Evolutionary conservation across 257 asterid species (phyloP).

Genomic region (Rauvolfia tetraphylla): DNA sequence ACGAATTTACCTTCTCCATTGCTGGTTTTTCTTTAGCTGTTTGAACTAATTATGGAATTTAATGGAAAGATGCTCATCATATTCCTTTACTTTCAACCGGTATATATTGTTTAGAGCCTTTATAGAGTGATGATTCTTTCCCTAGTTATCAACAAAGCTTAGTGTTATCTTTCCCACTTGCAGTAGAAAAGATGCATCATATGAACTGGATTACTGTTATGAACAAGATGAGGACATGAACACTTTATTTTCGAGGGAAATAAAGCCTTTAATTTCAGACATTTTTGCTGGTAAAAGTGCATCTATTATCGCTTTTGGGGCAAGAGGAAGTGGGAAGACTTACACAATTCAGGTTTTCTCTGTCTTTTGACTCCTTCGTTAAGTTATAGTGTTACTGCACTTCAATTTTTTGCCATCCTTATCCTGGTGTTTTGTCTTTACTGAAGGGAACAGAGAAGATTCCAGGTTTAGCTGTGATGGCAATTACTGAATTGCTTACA

Average conservation of each 20-base stretch:
- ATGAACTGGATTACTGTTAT: slow-evolving; percentile 62
- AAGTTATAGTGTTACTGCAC: background rate
- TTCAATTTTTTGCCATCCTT: slow-evolving; percentile 3
- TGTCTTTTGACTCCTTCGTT: background rate
- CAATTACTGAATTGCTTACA: slow-evolving; percentile 62
- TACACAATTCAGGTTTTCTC: slow-evolving; percentile 50
- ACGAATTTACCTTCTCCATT: background rate
- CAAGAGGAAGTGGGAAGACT: slow-evolving; percentile 89
- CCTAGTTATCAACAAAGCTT: background rate
- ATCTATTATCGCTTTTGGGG: slow-evolving; percentile 74
- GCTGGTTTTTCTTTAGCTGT: background rate
- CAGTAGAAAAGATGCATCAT: slow-evolving; percentile 51
- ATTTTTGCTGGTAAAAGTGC: slow-evolving; percentile 57
- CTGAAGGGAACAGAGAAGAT: slow-evolving; percentile 58
- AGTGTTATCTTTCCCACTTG: slow-evolving; percentile 1
- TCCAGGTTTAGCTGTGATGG: slow-evolving; percentile 64
- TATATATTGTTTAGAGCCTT: background rate
- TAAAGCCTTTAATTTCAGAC: slow-evolving; percentile 48
- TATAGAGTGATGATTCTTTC: background rate
- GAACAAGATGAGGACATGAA: slow-evolving; percentile 44
- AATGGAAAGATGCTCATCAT: background rate
- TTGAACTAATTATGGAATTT: background rate
- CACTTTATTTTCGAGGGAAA: slow-evolving; percentile 54
- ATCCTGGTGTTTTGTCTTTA: background rate
- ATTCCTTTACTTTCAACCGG: background rate